phyloP scores from a whole-genome alignment of 2,329 filamentous ascomycete species.

The Monosporascus ibericus region DNA sequence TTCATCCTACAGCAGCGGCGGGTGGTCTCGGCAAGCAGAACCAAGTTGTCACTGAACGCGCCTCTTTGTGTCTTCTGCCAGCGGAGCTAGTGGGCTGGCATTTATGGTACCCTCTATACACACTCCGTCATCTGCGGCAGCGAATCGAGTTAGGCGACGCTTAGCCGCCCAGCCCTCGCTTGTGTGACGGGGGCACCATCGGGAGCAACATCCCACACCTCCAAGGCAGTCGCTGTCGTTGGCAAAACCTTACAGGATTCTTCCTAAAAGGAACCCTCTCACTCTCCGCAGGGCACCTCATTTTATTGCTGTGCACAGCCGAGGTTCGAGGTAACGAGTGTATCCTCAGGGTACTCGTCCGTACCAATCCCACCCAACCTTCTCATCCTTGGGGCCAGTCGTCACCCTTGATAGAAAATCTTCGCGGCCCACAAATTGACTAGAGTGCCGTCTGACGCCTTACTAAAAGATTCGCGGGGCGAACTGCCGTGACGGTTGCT shows the following conservation, averaged over 20 bases:
- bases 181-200: background rate
- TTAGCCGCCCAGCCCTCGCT: background rate
- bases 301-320: background rate
- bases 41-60: no score
- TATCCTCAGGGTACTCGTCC: constrained; percentile 13
- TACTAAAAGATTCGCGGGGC: background rate
- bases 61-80: no score
- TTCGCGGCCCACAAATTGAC: background rate
- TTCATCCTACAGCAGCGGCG: no score
- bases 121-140: background rate
- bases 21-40: no score
- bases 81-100: background rate
- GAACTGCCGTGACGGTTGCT: background rate
- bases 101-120: background rate
- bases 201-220: background rate
- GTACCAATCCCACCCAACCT: constrained; percentile 8
- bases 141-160: background rate
- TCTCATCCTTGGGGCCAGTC: background rate
- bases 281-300: background rate
- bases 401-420: background rate
- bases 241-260: background rate
- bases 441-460: background rate
- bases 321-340: constrained; percentile 8
- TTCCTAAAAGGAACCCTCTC: background rate
- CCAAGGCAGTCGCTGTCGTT: background rate